A percentile compares a stretch with the other conserved stretches of the same genome.
phyloP scores from a whole-genome alignment of 768 basidiomycete species.

The Psilocybe cyanescens region DNA sequence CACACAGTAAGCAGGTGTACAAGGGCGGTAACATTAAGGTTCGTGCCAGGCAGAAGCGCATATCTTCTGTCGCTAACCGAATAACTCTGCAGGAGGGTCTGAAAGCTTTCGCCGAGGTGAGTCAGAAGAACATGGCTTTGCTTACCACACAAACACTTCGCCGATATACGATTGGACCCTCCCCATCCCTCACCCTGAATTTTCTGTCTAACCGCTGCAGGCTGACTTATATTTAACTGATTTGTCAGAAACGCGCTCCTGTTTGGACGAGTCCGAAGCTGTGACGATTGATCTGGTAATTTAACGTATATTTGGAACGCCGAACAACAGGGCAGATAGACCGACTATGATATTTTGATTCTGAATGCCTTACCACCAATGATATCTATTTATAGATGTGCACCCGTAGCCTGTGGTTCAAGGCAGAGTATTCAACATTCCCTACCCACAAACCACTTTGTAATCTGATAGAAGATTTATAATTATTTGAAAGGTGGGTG shows the following conservation, averaged over 20 bases:
- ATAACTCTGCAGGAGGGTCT: conserved; percentile 61
- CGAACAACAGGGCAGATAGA: neutral
- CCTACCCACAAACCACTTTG: too few relatives aligned
- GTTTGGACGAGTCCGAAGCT: conserved; percentile 64
- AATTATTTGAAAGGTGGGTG: neutral
- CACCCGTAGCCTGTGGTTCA: neutral
- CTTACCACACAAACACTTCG: neutral
- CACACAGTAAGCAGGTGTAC: conserved; percentile 56
- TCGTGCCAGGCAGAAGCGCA: neutral
- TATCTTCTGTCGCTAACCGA: conserved; percentile 5
- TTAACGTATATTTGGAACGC: neutral
- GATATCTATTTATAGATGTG: neutral
- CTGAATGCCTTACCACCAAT: neutral
- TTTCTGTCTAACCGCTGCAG: neutral
- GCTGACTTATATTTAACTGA: neutral
- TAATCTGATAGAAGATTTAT: neutral
- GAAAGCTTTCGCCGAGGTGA: conserved; percentile 67
- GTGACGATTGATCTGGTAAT: conserved; percentile 21
- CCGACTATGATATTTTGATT: neutral
- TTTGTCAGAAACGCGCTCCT: conserved; percentile 44
- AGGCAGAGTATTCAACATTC: too few relatives aligned
- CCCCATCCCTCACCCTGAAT: neutral
- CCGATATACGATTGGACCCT: neutral
- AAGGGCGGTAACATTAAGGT: conserved; percentile 69
- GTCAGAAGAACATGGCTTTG: conserved; percentile 19